Percentiles rank a stretch among this genome's conserved stretches.
These are phyloP conservation scores for Gastrolobium bilobum DNA, from an alignment of 306 rosid species.

Conservation along the genomic window DNA sequence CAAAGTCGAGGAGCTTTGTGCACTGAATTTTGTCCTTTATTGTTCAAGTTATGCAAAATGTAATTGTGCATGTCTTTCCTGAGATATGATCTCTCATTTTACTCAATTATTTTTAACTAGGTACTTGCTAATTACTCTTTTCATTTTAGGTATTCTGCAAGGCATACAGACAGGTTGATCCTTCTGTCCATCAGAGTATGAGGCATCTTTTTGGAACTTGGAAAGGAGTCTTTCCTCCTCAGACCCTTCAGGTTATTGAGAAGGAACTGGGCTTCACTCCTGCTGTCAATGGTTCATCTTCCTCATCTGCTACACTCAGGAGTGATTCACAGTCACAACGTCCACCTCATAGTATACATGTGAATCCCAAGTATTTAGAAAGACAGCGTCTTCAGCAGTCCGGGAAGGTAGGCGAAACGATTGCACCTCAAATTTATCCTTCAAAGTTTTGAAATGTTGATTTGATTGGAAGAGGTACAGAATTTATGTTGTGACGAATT, in stretches of 20 bases:
- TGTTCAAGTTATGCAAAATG: not conserved
- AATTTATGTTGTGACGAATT: not conserved
- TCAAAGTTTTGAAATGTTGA: not conserved
- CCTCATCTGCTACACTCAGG: slow-evolving; percentile 62
- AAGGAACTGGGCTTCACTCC: slow-evolving; percentile 81
- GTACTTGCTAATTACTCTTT: slow-evolving; percentile 41
- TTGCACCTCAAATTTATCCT: slow-evolving; percentile 21
- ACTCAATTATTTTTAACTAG: slow-evolving; percentile 30
- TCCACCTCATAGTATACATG: slow-evolving; percentile 88
- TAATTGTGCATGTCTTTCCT: not conserved
- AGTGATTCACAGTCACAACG: slow-evolving; percentile 77
- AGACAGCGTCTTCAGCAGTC: slow-evolving; percentile 92
- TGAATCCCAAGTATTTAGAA: slow-evolving; percentile 93
- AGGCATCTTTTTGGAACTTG: slow-evolving; percentile 97
- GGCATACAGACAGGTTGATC: slow-evolving; percentile 85
- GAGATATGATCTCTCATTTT: slow-evolving; percentile 4
- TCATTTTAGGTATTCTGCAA: slow-evolving; percentile 86
- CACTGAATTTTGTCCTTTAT: not conserved
- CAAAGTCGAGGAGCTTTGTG: too few species aligned
- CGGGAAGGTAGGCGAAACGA: slow-evolving; percentile 66
- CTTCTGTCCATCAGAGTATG: slow-evolving; percentile 79
- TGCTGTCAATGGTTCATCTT: slow-evolving; percentile 66
- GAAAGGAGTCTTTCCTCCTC: slow-evolving; percentile 92
- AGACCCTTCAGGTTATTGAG: slow-evolving; percentile 79
- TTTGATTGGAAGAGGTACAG: slow-evolving; percentile 8